Evolutionary conservation across 768 basidiomycete species (phyloP), one percentile per base, ranked within the genome.

Genomic region (Astraeus odoratus): DNA sequence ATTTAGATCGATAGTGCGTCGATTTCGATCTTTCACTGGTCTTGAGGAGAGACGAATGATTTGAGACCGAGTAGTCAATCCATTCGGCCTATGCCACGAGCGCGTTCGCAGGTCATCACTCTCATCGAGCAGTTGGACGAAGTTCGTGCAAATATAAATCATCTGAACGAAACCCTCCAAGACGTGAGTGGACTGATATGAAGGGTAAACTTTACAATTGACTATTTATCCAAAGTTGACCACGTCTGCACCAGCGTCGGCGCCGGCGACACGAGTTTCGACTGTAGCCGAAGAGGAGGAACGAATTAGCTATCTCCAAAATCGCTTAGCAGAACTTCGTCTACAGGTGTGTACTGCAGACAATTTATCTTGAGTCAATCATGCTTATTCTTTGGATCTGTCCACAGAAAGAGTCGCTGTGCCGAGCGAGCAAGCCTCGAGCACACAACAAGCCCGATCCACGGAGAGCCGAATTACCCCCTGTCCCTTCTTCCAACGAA

Each of bases 1-100:
- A 81, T 54, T 69, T 90, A 43, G 81, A 86, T 57, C 76, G 80
- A 59, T 90, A 86, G 86, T 86, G 56, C 58, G 86, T 70, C 41
- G n/a, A 20, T 44, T 23, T 42, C 18, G 19, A 16, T 26, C 39
- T 5, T 22, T 31, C 4, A 29, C 16, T 8, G n/a, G 12, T 23
- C 37, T 44, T 27, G 27, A 44, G 38, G 16, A 33, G 45, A 36
- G 26, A 73, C 30, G n/a, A 67, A 52, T 64, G 70, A 49, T 55
- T 63, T 24, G 67, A 75, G 24, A 62, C 42, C 36, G 33, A 40
- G 44, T 40, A 74, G 72, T 46, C 65, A 70, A 39, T 67, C 71
- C 8, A 70, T 76, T 46, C 69, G 73, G 37, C 69, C 64, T 2
- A 76, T 76, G 75, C 72, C 74, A 1, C 70, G 69, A 27, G 71